These are phyloP conservation scores for Astrephomene gubernaculifera DNA, from an alignment of 139 green algal species.

Conservation along the genomic window DNA sequence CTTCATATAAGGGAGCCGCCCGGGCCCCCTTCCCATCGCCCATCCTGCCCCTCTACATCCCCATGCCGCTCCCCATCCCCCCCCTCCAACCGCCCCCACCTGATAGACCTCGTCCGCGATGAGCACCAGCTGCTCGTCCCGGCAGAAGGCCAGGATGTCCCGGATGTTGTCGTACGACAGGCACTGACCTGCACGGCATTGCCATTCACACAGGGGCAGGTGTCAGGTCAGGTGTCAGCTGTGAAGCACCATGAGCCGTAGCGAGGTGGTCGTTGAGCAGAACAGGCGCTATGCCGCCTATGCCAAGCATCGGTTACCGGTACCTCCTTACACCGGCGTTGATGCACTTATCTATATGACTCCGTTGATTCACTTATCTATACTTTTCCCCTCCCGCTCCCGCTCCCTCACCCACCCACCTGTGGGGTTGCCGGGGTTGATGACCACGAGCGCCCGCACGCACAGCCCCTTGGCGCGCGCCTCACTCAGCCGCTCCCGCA, in stretches of 20 bases:
- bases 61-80: not conserved
- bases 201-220: too few species aligned
- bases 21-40: too few species aligned
- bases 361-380: not conserved
- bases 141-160: conserved; percentile 80
- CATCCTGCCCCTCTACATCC: not conserved
- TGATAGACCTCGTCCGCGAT: conserved; percentile 97
- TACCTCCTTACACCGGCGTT: too few species aligned
- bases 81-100: conserved; percentile 28
- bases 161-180: conserved; percentile 80
- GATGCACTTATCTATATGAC: too few species aligned
- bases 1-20: too few species aligned
- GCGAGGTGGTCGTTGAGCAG: too few species aligned
- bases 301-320: too few species aligned
- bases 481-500: conserved; percentile 54
- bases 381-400: not conserved
- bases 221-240: too few species aligned
- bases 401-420: conserved; percentile 41
- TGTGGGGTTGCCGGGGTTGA: conserved; percentile 98
- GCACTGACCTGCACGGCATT: conserved; percentile 64
- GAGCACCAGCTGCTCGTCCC: conserved; percentile 86
- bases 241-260: too few species aligned
- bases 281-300: too few species aligned
- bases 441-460: conserved; percentile 88
- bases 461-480: conserved; percentile 4